Conservation (phyloP, 2,329 filamentous ascomycete genomes). For the Fusarium continuum region DNA sequence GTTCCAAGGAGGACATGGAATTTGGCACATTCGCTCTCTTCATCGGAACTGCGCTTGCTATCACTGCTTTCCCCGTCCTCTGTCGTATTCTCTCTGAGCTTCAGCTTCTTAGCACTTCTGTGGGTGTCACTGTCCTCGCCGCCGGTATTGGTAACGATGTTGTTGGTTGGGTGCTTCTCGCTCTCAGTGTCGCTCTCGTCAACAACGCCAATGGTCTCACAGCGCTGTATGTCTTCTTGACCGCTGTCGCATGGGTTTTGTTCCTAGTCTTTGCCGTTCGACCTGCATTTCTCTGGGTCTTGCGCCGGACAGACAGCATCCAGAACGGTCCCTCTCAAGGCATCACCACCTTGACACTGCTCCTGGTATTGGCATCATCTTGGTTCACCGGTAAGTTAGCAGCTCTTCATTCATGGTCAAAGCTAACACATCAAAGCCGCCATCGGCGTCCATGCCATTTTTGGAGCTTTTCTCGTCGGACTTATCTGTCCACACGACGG, state of each 20-base stretch:
- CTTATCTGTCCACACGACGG: slow-evolving; percentile 90
- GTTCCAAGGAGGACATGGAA: slow-evolving; percentile 52
- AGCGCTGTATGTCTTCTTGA: slow-evolving; percentile 84
- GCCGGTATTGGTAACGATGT: slow-evolving; percentile 93
- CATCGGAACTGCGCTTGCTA: slow-evolving; percentile 91
- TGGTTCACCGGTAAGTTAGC: slow-evolving; percentile 74
- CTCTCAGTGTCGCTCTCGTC: slow-evolving; percentile 90
- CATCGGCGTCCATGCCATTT: slow-evolving; percentile 94
- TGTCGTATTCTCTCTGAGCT: slow-evolving; percentile 93
- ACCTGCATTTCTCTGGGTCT: slow-evolving; percentile 77
- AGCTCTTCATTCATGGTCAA: background rate
- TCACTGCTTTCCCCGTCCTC: slow-evolving; percentile 90
- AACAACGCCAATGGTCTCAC: slow-evolving; percentile 86
- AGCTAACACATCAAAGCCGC: slow-evolving; percentile 53
- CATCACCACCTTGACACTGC: slow-evolving; percentile 82
- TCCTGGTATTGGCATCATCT: slow-evolving; percentile 79
- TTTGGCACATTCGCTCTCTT: slow-evolving; percentile 73
- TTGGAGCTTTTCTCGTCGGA: slow-evolving; percentile 89
- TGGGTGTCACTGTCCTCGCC: slow-evolving; percentile 88
- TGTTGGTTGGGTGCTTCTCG: slow-evolving; percentile 81
- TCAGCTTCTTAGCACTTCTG: slow-evolving; percentile 82
- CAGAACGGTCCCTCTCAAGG: slow-evolving; percentile 89
- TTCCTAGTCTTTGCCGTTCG: slow-evolving; percentile 78
- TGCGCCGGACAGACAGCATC: slow-evolving; percentile 78
- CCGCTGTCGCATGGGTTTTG: slow-evolving; percentile 76